Evolutionary conservation across 495 filamentous ascomycete genomes (phyloP).

Genomic region (Lophiotrema nucula): DNA sequence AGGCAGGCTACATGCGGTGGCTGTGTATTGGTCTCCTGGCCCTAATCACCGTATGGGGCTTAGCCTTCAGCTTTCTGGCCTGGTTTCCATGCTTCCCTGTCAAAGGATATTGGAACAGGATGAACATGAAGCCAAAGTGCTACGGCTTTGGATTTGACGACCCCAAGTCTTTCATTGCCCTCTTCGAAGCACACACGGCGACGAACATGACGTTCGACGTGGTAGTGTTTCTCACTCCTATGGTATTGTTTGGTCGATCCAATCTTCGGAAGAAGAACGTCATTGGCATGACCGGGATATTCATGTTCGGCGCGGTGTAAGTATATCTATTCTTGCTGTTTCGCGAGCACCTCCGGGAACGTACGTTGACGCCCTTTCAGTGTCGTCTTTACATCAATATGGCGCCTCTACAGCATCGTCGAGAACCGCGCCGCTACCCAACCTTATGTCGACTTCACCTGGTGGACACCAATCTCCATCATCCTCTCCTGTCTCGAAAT

Average conservation of each 20-base stretch:
- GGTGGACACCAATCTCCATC: slow-evolving; percentile 19
- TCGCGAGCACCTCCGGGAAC: not conserved
- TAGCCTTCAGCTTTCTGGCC: slow-evolving; percentile 18
- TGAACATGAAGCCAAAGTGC: slow-evolving; percentile 2
- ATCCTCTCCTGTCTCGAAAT: slow-evolving; percentile 28
- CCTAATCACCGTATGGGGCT: slow-evolving; percentile 23
- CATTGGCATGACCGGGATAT: slow-evolving; percentile 14
- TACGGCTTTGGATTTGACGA: slow-evolving; percentile 19
- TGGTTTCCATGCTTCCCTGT: slow-evolving; percentile 23
- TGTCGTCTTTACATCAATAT: slow-evolving; percentile 12
- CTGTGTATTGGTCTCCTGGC: slow-evolving; percentile 11
- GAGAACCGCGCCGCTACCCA: slow-evolving; percentile 14
- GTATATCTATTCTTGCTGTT: slow-evolving; percentile 1
- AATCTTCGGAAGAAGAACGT: slow-evolving; percentile 14
- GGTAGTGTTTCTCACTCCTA: slow-evolving; percentile 14
- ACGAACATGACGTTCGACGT: slow-evolving; percentile 28
- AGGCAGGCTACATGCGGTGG: slow-evolving; percentile 19
- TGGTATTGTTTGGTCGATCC: slow-evolving; percentile 15
- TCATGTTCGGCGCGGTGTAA: slow-evolving; percentile 23
- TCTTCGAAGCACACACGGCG: slow-evolving; percentile 12
- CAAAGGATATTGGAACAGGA: slow-evolving; percentile 9
- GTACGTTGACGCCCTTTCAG: slow-evolving; percentile 3
- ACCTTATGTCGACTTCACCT: slow-evolving; percentile 26
- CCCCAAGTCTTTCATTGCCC: not conserved
- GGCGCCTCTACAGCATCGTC: slow-evolving; percentile 28